A percentile compares a stretch with the other conserved stretches of the same genome.
Evolutionary conservation across 345 rosid genomes (phyloP).

Genomic region (Dimocarpus longan): DNA sequence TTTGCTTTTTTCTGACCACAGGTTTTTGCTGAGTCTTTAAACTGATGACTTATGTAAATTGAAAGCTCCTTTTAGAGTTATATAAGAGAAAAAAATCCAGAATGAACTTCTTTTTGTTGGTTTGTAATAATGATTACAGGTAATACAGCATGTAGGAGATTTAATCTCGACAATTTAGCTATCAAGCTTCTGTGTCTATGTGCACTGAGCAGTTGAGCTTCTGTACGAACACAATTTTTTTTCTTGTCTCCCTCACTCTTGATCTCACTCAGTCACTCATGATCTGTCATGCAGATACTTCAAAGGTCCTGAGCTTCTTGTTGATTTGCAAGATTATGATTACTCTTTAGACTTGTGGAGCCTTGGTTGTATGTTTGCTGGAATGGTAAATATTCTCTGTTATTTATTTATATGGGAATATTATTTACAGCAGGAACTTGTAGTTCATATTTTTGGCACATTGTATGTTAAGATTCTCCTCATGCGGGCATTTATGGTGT

Average conservation of each 20-base stretch:
- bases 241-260: not conserved
- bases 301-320: slow-evolving; percentile 98
- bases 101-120: not conserved
- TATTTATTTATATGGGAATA: slow-evolving; percentile 2
- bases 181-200: not conserved
- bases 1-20: too few species aligned
- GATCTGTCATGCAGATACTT: slow-evolving; percentile 63
- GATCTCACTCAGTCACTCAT: not conserved
- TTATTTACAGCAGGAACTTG: slow-evolving; percentile 10
- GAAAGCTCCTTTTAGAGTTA: not conserved
- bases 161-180: not conserved
- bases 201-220: not conserved
- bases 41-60: not conserved
- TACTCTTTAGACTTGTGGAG: slow-evolving; percentile 98
- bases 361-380: slow-evolving; percentile 99
- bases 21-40: not conserved
- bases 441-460: slow-evolving; percentile 8
- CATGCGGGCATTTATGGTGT: slow-evolving; percentile 20
- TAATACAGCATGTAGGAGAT: not conserved
- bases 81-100: not conserved
- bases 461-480: slow-evolving; percentile 17
- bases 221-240: not conserved
- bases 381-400: slow-evolving; percentile 67
- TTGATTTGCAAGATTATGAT: slow-evolving; percentile 97
- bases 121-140: not conserved